Evolutionary conservation across 768 basidiomycete species (phyloP).

Genomic region (Suillus ampliporus): DNA sequence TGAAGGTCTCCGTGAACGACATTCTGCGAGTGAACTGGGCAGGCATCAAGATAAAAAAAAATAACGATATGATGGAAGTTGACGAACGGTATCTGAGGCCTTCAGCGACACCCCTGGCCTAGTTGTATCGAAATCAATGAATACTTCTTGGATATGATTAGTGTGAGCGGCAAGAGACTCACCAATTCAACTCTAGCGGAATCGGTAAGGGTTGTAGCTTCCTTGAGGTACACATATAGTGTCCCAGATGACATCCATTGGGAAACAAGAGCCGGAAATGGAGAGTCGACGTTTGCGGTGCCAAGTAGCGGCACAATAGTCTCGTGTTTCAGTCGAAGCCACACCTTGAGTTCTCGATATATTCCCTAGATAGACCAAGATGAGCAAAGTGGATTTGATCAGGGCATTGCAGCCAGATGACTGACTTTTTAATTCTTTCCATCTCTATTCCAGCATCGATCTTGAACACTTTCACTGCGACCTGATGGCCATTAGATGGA

Average conservation of each 20-base stretch:
- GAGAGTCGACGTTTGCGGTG: constrained; percentile 5
- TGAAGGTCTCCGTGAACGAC: constrained; percentile 27
- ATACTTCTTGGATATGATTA: not conserved
- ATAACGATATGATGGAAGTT: not conserved
- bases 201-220: too few species aligned
- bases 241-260: constrained; percentile 11
- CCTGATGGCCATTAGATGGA: not conserved
- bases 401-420: not conserved
- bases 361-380: constrained; percentile 14
- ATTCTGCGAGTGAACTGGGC: constrained; percentile 19
- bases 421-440: not conserved
- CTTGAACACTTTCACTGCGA: not conserved
- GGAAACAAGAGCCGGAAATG: not conserved
- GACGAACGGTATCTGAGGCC: constrained; percentile 21
- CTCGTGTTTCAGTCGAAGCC: constrained; percentile 22
- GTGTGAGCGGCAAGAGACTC: not conserved
- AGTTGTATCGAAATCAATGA: not conserved
- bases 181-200: not conserved
- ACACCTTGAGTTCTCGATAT: constrained; percentile 26
- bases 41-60: not conserved
- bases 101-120: constrained; percentile 20
- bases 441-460: not conserved
- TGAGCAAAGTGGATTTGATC: not conserved
- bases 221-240: not conserved
- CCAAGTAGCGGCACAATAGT: constrained; percentile 30